These are phyloP conservation scores for Populus nigra DNA, from an alignment of 345 rosid genomes.

Conservation along the genomic window DNA sequence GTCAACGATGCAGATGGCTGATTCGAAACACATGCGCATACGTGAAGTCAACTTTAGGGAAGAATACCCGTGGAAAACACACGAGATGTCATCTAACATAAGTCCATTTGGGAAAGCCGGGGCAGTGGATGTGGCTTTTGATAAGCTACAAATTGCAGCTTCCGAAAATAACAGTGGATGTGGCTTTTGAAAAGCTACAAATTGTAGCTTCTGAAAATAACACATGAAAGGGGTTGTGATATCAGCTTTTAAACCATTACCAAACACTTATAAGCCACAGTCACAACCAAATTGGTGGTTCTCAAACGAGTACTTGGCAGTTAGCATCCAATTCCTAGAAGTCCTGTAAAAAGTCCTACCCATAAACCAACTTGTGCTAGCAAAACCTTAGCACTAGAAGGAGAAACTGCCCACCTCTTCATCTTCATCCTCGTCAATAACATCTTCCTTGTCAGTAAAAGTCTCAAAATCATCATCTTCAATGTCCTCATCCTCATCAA, in stretches of 20 bases:
- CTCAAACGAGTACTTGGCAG: too few species aligned
- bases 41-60: not conserved
- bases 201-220: too few species aligned
- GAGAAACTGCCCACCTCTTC: conserved; percentile 52
- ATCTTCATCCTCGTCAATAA: conserved; percentile 43
- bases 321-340: not conserved
- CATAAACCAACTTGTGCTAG: not conserved
- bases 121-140: too few species aligned
- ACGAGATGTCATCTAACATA: too few species aligned
- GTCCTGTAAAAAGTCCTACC: not conserved
- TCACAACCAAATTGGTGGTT: too few species aligned
- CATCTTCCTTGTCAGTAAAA: conserved; percentile 40
- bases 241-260: too few species aligned
- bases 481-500: conserved; percentile 40
- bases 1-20: not conserved
- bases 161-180: too few species aligned
- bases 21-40: not conserved
- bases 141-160: too few species aligned
- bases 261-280: too few species aligned
- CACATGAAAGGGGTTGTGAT: too few species aligned
- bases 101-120: too few species aligned
- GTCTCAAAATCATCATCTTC: conserved; percentile 27
- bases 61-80: not conserved
- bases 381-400: conserved; percentile 9
- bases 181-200: too few species aligned